Percentiles rank a stretch among this genome's conserved stretches.
phyloP scores from a whole-genome alignment of 345 rosid species.

The Alliaria petiolata region DNA sequence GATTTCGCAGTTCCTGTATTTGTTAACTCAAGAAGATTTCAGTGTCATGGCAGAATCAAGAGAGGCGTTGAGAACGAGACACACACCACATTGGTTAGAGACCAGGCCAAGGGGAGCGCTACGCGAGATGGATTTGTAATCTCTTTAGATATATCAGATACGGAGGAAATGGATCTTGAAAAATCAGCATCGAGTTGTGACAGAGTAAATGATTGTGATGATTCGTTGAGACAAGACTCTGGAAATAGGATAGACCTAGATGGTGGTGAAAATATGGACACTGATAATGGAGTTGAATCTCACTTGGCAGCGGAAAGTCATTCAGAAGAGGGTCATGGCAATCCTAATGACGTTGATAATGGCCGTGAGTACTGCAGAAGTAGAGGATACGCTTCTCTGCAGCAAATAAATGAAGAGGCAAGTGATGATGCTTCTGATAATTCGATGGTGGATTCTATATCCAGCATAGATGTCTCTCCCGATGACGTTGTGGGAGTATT shows the following conservation, averaged over 20 bases:
- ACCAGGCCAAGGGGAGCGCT: constrained; percentile 28
- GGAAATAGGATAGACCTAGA: constrained; percentile 24
- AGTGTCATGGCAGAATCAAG: constrained; percentile 23
- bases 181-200: constrained; percentile 23
- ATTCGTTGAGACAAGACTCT: constrained; percentile 34
- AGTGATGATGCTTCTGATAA: constrained; percentile 50
- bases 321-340: constrained; percentile 32
- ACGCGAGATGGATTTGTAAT: constrained; percentile 25
- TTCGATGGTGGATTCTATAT: constrained; percentile 64
- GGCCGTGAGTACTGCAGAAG: constrained; percentile 30
- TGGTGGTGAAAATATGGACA: constrained; percentile 20
- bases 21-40: constrained; percentile 39
- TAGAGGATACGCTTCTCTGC: constrained; percentile 28
- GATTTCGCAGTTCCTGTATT: constrained; percentile 75
- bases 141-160: constrained; percentile 18
- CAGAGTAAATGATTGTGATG: constrained; percentile 31
- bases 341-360: constrained; percentile 35
- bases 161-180: constrained; percentile 25
- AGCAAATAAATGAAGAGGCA: constrained; percentile 43
- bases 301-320: constrained; percentile 24
- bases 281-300: constrained; percentile 30
- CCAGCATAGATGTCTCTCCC: constrained; percentile 58
- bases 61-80: constrained; percentile 34
- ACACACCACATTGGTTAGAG: constrained; percentile 17
- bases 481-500: constrained; percentile 85